Evolutionary conservation across 1,284 basidiomycete genomes (phyloP), one percentile per base, ranked within the genome.

Genomic region (Phylloporus sp.): DNA sequence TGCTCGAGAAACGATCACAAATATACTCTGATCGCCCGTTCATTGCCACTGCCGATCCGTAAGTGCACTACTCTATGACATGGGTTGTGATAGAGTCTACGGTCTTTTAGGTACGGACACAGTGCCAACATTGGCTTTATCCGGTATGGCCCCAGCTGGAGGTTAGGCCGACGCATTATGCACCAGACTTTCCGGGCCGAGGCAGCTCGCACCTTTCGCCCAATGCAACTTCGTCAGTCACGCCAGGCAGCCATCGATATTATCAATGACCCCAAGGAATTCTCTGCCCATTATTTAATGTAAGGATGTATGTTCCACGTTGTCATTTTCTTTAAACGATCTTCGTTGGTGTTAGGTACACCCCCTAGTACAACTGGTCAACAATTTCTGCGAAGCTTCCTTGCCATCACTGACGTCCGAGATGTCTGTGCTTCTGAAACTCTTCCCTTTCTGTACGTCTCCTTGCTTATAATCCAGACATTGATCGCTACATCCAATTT

Each of bases 1-100:
- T 70, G 10, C 61, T 70, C 1, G 66, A 51, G n/a, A 69, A 70
- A 39, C 61, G 69, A 50, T 69, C 69, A 6, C 56, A 47, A 4
- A 66, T 64, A 34, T 66, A 66, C 42, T 69, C 68, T 1, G 63
- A 70, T 18, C 66, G 64, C 12, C 69, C 69, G 1, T 61, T 60
- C 22, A 20, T 67, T 6, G 51, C 61, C 10, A 69, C 64, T 6
- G 3, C 51, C 20, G 52, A 34, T 3, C 62, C 56, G 65, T 68
- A 31, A 51, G 65, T 57, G 6, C n/a, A 17, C 34, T 22, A n/a
- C 22, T 32, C 24, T 15, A 28, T 37, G 34, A 37, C 15, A 37
- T 10, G 34, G 34, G 15, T 37, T 37, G 15, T 10, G 10, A 34
- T 10, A 18, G 13, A 24, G 22, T 13, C 11, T 26, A 22, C 29